phyloP scores from a whole-genome alignment of 2,329 filamentous ascomycete genomes.

The Colletotrichum chrysophilum region DNA sequence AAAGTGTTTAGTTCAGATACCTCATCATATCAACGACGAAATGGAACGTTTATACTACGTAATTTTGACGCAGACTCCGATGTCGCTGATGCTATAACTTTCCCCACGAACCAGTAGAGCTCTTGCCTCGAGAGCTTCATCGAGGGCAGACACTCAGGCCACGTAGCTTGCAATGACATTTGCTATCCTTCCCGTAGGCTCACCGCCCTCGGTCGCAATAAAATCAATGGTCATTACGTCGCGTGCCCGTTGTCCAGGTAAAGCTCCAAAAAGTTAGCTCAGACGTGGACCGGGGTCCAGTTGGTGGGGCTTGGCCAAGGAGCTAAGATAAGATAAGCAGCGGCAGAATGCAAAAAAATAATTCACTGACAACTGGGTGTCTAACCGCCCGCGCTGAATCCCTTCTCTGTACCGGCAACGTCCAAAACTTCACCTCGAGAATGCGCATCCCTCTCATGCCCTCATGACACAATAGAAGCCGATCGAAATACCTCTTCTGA shows the following conservation, averaged over 20 bases:
- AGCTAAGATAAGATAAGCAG: conserved; percentile 21
- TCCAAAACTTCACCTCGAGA: neutral
- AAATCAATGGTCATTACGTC: neutral
- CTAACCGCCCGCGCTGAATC: neutral
- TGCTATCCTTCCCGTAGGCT: neutral
- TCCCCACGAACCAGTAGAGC: neutral
- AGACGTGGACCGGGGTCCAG: neutral
- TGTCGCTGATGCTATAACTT: neutral
- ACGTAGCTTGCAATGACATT: neutral
- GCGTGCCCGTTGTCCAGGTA: neutral
- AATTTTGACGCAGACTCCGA: neutral
- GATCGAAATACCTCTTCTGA: neutral
- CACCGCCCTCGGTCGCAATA: neutral
- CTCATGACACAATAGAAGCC: neutral
- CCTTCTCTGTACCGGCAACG: neutral
- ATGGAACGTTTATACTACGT: conserved; percentile 7
- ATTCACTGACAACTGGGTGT: neutral
- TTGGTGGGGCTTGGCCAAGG: neutral
- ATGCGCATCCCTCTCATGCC: neutral
- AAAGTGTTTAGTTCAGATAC: conserved; percentile 23
- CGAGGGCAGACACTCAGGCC: neutral
- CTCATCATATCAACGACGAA: conserved; percentile 19
- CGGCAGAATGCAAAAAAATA: conserved; percentile 13
- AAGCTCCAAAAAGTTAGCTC: neutral
- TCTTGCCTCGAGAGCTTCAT: neutral